phyloP scores from a whole-genome alignment of 371 early-diverging fungal genomes.

The Mucor racemosus region DNA sequence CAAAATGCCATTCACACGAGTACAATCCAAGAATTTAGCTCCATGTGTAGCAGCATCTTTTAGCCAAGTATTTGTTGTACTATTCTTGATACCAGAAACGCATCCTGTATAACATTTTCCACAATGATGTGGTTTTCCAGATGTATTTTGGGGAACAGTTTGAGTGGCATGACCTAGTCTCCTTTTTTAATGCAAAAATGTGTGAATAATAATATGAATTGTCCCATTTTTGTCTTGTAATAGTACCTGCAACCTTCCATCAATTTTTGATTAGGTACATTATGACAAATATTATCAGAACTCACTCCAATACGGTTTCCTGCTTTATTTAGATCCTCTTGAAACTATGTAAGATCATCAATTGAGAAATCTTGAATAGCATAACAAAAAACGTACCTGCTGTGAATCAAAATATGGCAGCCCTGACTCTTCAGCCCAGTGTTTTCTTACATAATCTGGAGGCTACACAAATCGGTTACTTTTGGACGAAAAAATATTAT shows the following conservation, averaged over 20 bases:
- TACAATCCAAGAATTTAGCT: conserved; percentile 63
- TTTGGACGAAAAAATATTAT: not conserved
- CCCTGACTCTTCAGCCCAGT: conserved; percentile 9
- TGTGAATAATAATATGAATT: not conserved
- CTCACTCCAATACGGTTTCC: conserved; percentile 61
- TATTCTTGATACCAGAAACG: conserved; percentile 72
- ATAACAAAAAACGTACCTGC: not conserved
- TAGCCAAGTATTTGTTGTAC: conserved; percentile 68
- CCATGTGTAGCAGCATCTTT: conserved; percentile 66
- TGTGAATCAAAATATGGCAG: conserved; percentile 9
- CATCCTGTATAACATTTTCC: conserved; percentile 75
- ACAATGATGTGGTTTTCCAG: conserved; percentile 61
- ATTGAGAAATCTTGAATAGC: not conserved
- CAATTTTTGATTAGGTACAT: conserved; percentile 61
- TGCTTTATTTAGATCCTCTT: conserved; percentile 55
- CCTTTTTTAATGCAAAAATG: conserved; percentile 19
- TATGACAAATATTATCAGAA: conserved; percentile 62
- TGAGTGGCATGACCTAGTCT: conserved; percentile 53
- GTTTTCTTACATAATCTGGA: conserved; percentile 1
- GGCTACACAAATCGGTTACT: not conserved
- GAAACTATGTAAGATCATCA: conserved; percentile 20
- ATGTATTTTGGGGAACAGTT: conserved; percentile 73
- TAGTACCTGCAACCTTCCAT: conserved; percentile 62
- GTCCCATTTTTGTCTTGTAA: not conserved
- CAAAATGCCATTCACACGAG: conserved; percentile 55